Evolutionary conservation across 441 rosid species (phyloP).

Genomic region (Aleurites moluccanus): DNA sequence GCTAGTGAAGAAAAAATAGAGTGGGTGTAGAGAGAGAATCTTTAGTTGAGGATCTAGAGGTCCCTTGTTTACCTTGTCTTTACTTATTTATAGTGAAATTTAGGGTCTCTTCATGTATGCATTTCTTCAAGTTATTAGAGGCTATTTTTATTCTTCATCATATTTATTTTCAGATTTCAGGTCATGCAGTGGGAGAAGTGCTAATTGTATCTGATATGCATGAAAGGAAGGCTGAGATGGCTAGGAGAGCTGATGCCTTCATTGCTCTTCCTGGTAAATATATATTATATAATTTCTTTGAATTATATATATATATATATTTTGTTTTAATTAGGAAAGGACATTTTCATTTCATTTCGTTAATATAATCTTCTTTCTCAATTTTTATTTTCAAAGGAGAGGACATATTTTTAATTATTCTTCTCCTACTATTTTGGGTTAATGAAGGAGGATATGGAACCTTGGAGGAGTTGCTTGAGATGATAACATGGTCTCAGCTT

Average conservation of each 20-base stretch:
- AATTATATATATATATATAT: background rate
- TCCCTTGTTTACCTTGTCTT: no score
- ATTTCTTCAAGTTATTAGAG: no score
- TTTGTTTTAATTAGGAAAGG: background rate
- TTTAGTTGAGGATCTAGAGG: no score
- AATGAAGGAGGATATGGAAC: constrained; percentile 54
- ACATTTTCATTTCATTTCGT: no score
- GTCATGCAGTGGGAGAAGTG: constrained; percentile 37
- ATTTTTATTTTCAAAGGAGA: no score
- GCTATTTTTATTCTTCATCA: no score
- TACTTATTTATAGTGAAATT: no score
- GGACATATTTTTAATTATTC: background rate
- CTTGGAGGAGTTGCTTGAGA: constrained; percentile 50
- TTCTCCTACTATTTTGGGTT: no score
- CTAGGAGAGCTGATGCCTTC: constrained; percentile 43
- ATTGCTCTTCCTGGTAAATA: constrained; percentile 45
- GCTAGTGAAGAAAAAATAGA: no score
- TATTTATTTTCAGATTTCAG: constrained; percentile 36
- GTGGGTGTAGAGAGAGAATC: no score
- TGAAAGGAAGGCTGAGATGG: constrained; percentile 51
- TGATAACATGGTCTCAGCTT: constrained; percentile 53
- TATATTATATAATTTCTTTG: background rate
- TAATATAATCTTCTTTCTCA: no score
- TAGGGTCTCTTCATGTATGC: no score
- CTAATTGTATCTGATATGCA: constrained; percentile 43